A percentile compares a stretch with the other conserved stretches of the same genome.
Conservation (phyloP, 805 yeast genomes). For the Kurtzmaniella fragi region DNA sequence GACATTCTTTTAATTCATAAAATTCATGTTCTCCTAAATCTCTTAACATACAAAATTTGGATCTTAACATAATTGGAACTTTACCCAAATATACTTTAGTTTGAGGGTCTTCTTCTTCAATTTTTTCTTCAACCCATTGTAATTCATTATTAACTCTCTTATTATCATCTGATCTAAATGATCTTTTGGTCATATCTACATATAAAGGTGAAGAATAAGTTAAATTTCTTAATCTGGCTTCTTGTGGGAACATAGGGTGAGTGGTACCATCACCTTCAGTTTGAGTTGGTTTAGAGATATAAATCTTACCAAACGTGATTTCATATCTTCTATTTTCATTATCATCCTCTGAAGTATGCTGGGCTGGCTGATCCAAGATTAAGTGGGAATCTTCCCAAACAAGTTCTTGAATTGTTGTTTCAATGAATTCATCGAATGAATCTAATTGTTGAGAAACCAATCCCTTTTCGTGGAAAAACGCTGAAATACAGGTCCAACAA, state of each 20-base stretch:
- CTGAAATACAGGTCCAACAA: conserved; percentile 97
- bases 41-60: conserved; percentile 90
- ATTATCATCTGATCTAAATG: conserved; percentile 77
- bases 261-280: conserved; percentile 99
- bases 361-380: conserved; percentile 96
- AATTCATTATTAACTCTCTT: conserved; percentile 40
- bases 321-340: conserved; percentile 89
- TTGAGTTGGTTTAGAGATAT: conserved; percentile 93
- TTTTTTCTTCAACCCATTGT: conserved; percentile 48
- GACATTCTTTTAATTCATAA: conserved; percentile 95
- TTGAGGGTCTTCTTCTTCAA: conserved; percentile 37
- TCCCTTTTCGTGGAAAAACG: conserved; percentile 95
- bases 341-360: conserved; percentile 88
- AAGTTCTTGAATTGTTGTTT: conserved; percentile 92
- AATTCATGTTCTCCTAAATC: conserved; percentile 89
- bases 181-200: conserved; percentile 91
- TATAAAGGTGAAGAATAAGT: conserved; percentile 95
- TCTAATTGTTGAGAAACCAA: conserved; percentile 97
- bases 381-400: conserved; percentile 93
- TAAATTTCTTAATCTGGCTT: conserved; percentile 91
- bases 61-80: conserved; percentile 96
- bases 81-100: conserved; percentile 86
- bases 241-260: conserved; percentile 97
- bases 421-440: conserved; percentile 96
- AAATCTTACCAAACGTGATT: conserved; percentile 96